These are phyloP conservation scores for Nyctanthes arbortristis DNA, from an alignment of 257 asterid genomes.

Conservation along the genomic window DNA sequence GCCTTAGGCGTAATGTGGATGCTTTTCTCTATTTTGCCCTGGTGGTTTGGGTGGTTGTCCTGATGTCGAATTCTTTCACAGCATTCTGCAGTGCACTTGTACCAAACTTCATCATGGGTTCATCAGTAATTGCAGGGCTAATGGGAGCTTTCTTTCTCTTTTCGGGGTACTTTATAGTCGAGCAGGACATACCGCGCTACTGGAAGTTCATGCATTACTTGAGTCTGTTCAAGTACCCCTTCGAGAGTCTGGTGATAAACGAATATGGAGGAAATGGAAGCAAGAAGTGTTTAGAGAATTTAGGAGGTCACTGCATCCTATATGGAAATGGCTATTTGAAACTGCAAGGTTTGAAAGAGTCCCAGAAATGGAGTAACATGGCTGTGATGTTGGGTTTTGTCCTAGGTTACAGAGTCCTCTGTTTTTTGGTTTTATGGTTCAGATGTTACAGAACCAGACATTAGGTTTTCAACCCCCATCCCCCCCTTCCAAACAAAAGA, in stretches of 20 bases:
- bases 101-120: slow-evolving; percentile 86
- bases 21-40: slow-evolving; percentile 70
- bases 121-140: slow-evolving; percentile 76
- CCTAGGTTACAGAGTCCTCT: slow-evolving; percentile 66
- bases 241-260: slow-evolving; percentile 76
- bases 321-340: slow-evolving; percentile 55
- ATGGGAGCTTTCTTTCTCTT: slow-evolving; percentile 93
- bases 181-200: slow-evolving; percentile 59
- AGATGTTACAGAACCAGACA: slow-evolving; percentile 54
- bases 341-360: slow-evolving; percentile 56
- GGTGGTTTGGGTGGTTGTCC: slow-evolving; percentile 70
- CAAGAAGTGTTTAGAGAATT: slow-evolving; percentile 50
- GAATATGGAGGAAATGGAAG: slow-evolving; percentile 76
- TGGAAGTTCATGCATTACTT: slow-evolving; percentile 90
- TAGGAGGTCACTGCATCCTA: slow-evolving; percentile 49
- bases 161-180: slow-evolving; percentile 75
- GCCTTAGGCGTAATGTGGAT: slow-evolving; percentile 52
- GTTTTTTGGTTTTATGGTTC: slow-evolving; percentile 62
- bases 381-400: slow-evolving; percentile 66
- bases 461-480: slow-evolving; percentile 11
- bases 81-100: slow-evolving; percentile 82
- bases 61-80: slow-evolving; percentile 84
- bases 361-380: slow-evolving; percentile 72
- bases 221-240: slow-evolving; percentile 84
- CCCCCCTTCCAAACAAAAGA: too few relatives aligned